Base-by-base conservation (phyloP, 805 yeast genomes). In the Candida adriatica region DNA sequence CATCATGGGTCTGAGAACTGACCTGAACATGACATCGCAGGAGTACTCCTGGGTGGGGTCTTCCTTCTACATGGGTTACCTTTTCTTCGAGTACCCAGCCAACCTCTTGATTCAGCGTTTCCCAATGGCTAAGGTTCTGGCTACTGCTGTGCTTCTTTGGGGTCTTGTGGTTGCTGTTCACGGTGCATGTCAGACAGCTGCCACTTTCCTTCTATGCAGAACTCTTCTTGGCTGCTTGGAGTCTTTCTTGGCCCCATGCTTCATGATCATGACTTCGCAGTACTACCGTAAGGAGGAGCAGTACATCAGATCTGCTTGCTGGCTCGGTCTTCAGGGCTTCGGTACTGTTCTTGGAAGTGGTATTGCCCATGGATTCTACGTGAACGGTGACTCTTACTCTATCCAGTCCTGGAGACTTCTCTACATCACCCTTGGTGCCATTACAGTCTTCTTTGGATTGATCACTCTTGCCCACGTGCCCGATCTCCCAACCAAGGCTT, bases 1-100 rank as follows among this genome's bases (percentile, higher is more conserved):
- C 6, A 65, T 74, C 24, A 60, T 68, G 66, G 79, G 74, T 26
- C 55, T 68, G 30, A 53, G 59, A 37, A 51, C 45, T 8, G 78
- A 64, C 37, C 52, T 63, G 40, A 56, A 56, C 35, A 71, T 73
- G 73, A 41, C 43, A 33, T 70, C 66, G 21, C 51, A 40, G 18
- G 49, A 61, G 45, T 66, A 70, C 47, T 51, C 71, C 29, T 70
- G 80, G 76, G 56, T 68, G 11, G 73, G 79, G 5, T 64, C 78
- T 1, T 63, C 73, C 6, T 76, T 74, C 40, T 75, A 75, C 46
- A 50, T 80, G 26, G 87, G 85, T 2, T 80, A 78, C 47, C 51
- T 79, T 32, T 58, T 59, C 4, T 76, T 73, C 46, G 77, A 74
- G 42, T 59, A 68, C 35, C 71, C 76, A 4, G 64, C 70, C 3